Base-by-base conservation (phyloP, 1,284 basidiomycete genomes). In the Papiliotrema nemorosa region DNA sequence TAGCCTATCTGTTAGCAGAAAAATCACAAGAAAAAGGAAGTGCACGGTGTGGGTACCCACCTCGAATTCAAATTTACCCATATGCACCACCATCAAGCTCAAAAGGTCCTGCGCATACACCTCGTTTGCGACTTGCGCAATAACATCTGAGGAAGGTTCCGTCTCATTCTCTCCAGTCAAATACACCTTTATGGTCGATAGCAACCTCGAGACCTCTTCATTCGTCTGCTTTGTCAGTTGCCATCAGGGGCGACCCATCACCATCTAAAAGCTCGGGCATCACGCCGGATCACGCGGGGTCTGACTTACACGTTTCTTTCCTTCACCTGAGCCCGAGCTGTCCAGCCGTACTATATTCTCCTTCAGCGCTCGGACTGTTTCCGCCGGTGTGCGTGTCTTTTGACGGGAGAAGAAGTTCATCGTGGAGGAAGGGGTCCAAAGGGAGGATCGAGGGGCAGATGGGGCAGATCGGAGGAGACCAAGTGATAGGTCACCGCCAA, bases 381-480 rank as follows among this genome's bases (percentile, higher is more conserved):
- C 90, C 40, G 86, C 82, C 12, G 91, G 90, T 31, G 87, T 86
- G 63, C 88, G 80, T 38, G 82, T 84, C 73, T 90, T 92, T 48
- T 60, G 59, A 22, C 88, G 84, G 78, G 88, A 91, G 84, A 94
- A 94, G 79, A 94, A 93, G 76, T 94, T 94, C 90, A 93, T 92
- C n/a, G 7, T 39, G 25, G 49, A 33, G 29, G 27, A 40, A 22
- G 41, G 44, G 38, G 53, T n/a, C 13, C 26, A n/a, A 31, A 29
- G 42, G 29, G 22, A 18, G 27, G 45, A 34, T 33, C 37, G 31
- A 21, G 36, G 43, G 35, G 36, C 27, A 25, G 47, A 31, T 7
- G 14, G 14, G 29, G 29, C 9, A 7, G 29, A 14, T 31, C 29
- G 29, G 14, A 14, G 9, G 29, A 31, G 7, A 31, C 7, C 29